Base-by-base conservation (phyloP, 2,329 filamentous ascomycete genomes). In the Epichloe sylvatica region DNA sequence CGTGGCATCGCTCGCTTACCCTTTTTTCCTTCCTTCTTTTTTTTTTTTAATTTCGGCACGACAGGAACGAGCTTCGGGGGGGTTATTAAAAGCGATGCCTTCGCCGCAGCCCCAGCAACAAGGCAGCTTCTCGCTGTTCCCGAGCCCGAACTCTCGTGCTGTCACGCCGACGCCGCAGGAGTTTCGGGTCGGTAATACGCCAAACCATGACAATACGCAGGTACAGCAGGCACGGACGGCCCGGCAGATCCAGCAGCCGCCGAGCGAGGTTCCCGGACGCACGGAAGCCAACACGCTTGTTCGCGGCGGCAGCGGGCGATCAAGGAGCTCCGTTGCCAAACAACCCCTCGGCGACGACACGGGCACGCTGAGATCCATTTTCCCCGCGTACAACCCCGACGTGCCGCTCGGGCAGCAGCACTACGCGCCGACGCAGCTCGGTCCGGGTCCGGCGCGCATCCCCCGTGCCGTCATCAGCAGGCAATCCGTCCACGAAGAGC, bases 311-410 rank as follows among this genome's bases (percentile, higher is more conserved):
- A 78, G 74, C 59, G 69, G 66, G 45, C 66, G 69, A 17, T 77
- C 76, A 1, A 68, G 74, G 49, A 75, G 66, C 60, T 81, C 77
- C 19, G 79, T 80, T 55, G 74, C 75, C 46, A 80, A 81, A 56
- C 64, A 69, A 23, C 76, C 75, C 15, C 58, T 74, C 4, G 60
- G 59, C 25, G 67, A 69, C 23, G 62, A 65, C 8, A 43, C 74
- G 55, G 52, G 57, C 7, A 15, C 63, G 0, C 73, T 85, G 57
- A 75, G 77, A 34, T 89, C 84, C 23, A 88, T 90, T 57, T 90
- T 90, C 57, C 85, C 85, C 7, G 74, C 76, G 33, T 89, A 88
- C 60, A 81, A 90, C 58, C 81, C 80, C 3, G 75, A 74, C 1
- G 61, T 86, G 23, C 72, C 83, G 5, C 73, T 87, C 3, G 72